phyloP scores from a whole-genome alignment of 441 rosid genomes.

The Macaranga tanarius region DNA sequence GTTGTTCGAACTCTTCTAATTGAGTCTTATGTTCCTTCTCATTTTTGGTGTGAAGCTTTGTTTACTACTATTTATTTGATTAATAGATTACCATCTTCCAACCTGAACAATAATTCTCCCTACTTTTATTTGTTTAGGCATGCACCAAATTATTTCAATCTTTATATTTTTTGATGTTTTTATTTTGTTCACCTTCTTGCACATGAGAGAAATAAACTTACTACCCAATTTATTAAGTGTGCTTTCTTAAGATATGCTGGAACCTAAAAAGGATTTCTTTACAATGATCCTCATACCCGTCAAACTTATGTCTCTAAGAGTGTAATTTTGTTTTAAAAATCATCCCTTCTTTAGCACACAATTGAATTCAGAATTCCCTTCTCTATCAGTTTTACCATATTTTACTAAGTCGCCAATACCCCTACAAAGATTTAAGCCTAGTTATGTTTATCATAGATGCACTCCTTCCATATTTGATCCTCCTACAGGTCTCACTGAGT shows the following conservation, averaged over 20 bases:
- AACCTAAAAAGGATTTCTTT: background rate
- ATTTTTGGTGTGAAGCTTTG: conserved; percentile 9
- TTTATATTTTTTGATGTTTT: conserved; percentile 9
- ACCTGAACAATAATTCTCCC: background rate
- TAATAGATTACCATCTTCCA: background rate
- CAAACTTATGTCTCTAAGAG: background rate
- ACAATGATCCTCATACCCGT: background rate
- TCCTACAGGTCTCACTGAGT: background rate
- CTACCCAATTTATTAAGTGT: background rate
- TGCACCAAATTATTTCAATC: background rate
- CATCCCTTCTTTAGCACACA: conserved; percentile 6
- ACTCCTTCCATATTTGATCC: background rate
- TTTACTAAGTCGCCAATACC: background rate
- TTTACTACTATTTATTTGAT: conserved; percentile 3
- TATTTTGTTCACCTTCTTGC: background rate
- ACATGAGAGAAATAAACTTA: conserved; percentile 8
- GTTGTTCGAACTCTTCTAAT: conserved; percentile 7
- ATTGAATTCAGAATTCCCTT: background rate
- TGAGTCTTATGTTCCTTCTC: background rate
- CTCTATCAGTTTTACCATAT: background rate
- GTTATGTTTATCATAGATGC: background rate
- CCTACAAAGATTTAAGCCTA: background rate
- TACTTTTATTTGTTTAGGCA: background rate
- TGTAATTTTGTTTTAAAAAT: conserved; percentile 4
- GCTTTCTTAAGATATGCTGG: conserved; percentile 2